Evolutionary conservation across 148 eudicot species (phyloP).

Genomic region (Rhododendron williamsianum): DNA sequence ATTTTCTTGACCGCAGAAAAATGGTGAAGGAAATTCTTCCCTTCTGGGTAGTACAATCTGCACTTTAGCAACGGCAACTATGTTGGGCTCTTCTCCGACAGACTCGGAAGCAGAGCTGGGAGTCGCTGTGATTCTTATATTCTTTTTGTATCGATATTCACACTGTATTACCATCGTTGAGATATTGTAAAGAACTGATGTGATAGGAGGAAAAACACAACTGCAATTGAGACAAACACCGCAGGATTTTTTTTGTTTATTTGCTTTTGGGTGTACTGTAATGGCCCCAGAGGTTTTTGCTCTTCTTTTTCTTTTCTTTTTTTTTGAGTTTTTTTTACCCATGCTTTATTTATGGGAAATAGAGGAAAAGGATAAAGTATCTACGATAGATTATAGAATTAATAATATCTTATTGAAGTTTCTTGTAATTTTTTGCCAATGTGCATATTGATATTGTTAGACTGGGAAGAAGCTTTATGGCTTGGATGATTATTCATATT

Average conservation of each 20-base stretch:
- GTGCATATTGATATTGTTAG: not conserved
- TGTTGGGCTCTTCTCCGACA: not conserved
- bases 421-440: not conserved
- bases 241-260: not conserved
- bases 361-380: not conserved
- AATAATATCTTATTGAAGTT: not conserved
- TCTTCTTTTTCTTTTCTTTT: not conserved
- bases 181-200: slow-evolving; percentile 16
- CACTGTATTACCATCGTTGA: not conserved
- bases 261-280: not conserved
- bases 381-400: not conserved
- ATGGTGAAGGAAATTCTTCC: not conserved
- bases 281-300: not conserved
- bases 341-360: not conserved
- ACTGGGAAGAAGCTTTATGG: not conserved
- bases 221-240: not conserved
- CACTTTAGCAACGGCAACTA: not conserved
- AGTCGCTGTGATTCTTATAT: slow-evolving; percentile 4
- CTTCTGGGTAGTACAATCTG: not conserved
- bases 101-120: not conserved
- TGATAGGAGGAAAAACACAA: not conserved
- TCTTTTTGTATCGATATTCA: slow-evolving; percentile 14
- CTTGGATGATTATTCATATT: not conserved
- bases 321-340: not conserved
- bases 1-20: slow-evolving; percentile 35